Evolutionary conservation across 495 filamentous ascomycete genomes (phyloP), one percentile per base, ranked within the genome.

Genomic region (Penicillium steckii): DNA sequence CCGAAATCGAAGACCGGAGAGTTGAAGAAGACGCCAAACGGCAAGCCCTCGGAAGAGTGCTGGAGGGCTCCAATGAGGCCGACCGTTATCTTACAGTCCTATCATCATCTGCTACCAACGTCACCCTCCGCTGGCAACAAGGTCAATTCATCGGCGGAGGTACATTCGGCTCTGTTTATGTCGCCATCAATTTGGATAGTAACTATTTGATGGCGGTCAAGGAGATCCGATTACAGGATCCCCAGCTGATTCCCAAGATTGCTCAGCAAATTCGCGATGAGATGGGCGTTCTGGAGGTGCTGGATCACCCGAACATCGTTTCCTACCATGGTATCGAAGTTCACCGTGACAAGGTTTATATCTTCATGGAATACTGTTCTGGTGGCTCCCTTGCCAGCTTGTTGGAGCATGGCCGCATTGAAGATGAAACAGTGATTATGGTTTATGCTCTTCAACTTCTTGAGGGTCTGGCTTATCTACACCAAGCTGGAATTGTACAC

Each of bases 341-440:
- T 3, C 94, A 97, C 68, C 83, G 94, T 32, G 94, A 98, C 75
- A 96, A 96, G 61, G 95, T 97, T 5, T 98, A 97, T 71, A 95
- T 98, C 57, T 98, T 98, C 71, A 98, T 98, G 94, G 94, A 98
- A 69, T 97, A 95, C 68, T 98, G 94, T 61, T 92, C 89, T 3
- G 93, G 95, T 25, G 94, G 94, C 15, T 96, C 93, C 4, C 74
- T 98, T n/a, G 91, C 94, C 37, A 85, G 80, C 19, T 74, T 97
- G 51, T 76, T 98, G 15, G 94, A 98, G 69, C 92, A 98, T 62
- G 94, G 94, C 8, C 86, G 95, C 19, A 95, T 98, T 53, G 94
- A 98, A 68, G 94, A 98, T 58, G 94, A 98, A 70, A 95, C 91
- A 13, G 93, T 98, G 48, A 91, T 96, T 49, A 93, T 93, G 86